phyloP scores from a whole-genome alignment of 2,329 filamentous ascomycete species.

The Dactylonectria macrodidyma region DNA sequence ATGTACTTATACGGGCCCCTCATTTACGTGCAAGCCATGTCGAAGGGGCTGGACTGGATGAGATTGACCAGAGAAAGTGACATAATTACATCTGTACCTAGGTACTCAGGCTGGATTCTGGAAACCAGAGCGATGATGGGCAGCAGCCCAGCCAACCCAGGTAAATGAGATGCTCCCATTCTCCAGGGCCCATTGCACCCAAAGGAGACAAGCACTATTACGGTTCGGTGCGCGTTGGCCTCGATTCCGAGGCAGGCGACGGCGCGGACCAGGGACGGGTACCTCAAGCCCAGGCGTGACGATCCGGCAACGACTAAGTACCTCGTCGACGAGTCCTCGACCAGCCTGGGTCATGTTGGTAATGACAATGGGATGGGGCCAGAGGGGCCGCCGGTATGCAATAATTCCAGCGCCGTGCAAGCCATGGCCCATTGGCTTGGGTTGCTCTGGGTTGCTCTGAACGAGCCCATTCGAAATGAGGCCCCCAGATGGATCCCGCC shows the following conservation, averaged over 20 bases:
- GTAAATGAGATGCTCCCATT: conserved; percentile 31
- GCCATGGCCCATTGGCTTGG: conserved; percentile 18
- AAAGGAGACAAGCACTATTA: conserved; percentile 28
- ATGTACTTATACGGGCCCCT: no score
- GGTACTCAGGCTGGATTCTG: background rate
- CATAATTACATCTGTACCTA: background rate
- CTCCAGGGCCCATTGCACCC: conserved; percentile 20
- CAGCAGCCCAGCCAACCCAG: conserved; percentile 14
- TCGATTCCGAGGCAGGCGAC: conserved; percentile 13
- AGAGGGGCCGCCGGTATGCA: conserved; percentile 6
- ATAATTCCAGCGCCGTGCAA: conserved; percentile 20
- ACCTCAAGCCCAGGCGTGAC: conserved; percentile 4
- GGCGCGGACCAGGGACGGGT: conserved; percentile 8
- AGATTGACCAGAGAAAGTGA: background rate
- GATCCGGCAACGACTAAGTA: background rate
- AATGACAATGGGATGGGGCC: conserved; percentile 14
- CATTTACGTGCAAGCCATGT: background rate
- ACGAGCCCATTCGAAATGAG: conserved; percentile 46
- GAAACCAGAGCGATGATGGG: background rate
- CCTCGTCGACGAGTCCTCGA: conserved; percentile 6
- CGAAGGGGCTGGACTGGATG: background rate
- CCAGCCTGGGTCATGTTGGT: background rate
- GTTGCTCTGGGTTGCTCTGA: conserved; percentile 9
- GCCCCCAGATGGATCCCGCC: conserved; percentile 43
- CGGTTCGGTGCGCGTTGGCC: conserved; percentile 1